Conservation (phyloP, 805 yeast genomes). For the Saturnispora gosingensis region DNA sequence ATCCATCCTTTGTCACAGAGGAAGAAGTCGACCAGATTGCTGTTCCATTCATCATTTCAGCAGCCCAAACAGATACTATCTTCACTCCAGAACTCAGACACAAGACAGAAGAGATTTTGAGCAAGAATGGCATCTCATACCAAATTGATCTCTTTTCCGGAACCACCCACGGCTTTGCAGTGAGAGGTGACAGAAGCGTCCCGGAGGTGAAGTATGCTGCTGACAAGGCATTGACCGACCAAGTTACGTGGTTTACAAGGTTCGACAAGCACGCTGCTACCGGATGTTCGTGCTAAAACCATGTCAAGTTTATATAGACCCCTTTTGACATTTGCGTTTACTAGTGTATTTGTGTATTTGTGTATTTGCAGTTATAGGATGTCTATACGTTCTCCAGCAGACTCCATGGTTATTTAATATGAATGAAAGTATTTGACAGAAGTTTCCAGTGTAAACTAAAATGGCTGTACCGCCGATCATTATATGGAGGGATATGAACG, state of each 20-base stretch:
- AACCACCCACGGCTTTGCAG: slow-evolving; percentile 69
- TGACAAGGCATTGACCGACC: slow-evolving; percentile 50
- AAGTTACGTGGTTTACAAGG: slow-evolving; percentile 28
- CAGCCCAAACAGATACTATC: slow-evolving; percentile 60
- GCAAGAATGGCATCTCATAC: slow-evolving; percentile 43
- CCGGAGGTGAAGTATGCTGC: slow-evolving; percentile 53
- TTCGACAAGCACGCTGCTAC: slow-evolving; percentile 26
- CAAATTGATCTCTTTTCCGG: slow-evolving; percentile 55
- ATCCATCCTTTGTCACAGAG: slow-evolving; percentile 64
- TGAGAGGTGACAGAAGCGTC: slow-evolving; percentile 57
- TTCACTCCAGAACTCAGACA: slow-evolving; percentile 59
- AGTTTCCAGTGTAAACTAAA: too few species aligned
- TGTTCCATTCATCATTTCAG: slow-evolving; percentile 60
- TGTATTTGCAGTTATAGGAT: background rate
- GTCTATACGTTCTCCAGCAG: too few species aligned
- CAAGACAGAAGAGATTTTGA: slow-evolving; percentile 43
- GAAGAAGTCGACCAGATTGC: slow-evolving; percentile 54
- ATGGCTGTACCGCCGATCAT: too few species aligned
- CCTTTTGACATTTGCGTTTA: background rate
- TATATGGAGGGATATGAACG: too few species aligned
- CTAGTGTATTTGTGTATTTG: background rate
- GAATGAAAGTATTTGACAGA: background rate
- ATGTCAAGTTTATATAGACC: background rate
- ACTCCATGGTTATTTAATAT: background rate
- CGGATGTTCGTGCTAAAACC: background rate